Conservation (phyloP, 768 basidiomycete species). For the Candolleomyces efflorescens region DNA sequence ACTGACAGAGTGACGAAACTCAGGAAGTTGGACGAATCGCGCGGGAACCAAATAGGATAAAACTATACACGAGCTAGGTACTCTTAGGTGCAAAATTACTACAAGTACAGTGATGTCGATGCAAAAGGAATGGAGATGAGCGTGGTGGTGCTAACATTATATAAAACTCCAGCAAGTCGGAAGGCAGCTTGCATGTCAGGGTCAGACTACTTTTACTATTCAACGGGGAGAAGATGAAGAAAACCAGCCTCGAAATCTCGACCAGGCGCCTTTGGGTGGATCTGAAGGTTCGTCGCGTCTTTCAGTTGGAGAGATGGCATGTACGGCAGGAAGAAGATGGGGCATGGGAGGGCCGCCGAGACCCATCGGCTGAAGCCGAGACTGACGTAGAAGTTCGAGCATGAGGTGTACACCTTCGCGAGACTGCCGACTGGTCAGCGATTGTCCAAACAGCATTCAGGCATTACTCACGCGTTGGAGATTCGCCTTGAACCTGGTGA, state of each 20-base stretch:
- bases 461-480: constrained; percentile 59
- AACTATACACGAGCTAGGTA: background rate
- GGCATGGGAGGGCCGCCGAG: constrained; percentile 30
- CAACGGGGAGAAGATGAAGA: background rate
- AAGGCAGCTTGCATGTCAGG: no score
- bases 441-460: background rate
- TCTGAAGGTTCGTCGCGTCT: background rate
- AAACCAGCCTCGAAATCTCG: constrained; percentile 13
- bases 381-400: constrained; percentile 72
- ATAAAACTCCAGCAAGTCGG: no score
- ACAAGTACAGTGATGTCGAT: constrained; percentile 1
- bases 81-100: background rate
- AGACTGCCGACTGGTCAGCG: constrained; percentile 43
- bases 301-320: background rate
- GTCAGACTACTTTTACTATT: background rate
- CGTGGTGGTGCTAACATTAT: background rate
- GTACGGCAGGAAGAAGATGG: constrained; percentile 9
- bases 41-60: background rate
- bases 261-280: constrained; percentile 9
- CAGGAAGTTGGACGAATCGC: background rate
- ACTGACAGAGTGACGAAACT: background rate
- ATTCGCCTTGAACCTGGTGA: constrained; percentile 82
- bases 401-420: constrained; percentile 86
- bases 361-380: constrained; percentile 60
- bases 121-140: background rate